Conservation (phyloP, 2,329 filamentous ascomycete genomes). For the Thelonectria olida region DNA sequence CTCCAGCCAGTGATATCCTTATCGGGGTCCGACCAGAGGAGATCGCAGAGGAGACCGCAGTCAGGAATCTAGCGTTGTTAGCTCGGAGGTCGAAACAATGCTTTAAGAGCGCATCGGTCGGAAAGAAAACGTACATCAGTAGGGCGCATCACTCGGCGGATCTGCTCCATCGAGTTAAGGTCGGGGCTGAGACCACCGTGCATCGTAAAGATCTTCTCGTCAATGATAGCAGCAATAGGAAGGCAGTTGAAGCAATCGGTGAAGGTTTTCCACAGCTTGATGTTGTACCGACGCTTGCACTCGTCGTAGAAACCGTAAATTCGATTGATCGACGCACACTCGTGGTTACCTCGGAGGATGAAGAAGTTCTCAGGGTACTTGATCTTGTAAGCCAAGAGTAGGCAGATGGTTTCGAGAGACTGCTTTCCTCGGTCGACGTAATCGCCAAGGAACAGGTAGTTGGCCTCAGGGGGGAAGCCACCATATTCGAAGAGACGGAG, state of each 20-base stretch:
- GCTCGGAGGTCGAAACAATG: slow-evolving; percentile 28
- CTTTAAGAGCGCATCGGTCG: slow-evolving; percentile 36
- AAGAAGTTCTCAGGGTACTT: slow-evolving; percentile 99
- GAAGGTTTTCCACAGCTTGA: slow-evolving; percentile 99
- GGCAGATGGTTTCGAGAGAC: slow-evolving; percentile 97
- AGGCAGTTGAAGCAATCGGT: slow-evolving; percentile 99
- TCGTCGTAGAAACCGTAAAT: slow-evolving; percentile 99
- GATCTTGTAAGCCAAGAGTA: slow-evolving; percentile 98
- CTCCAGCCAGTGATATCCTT: slow-evolving; percentile 99
- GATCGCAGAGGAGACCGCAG: slow-evolving; percentile 95
- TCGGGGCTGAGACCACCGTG: slow-evolving; percentile 97
- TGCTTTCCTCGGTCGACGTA: slow-evolving; percentile 99
- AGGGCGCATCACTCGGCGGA: slow-evolving; percentile 96
- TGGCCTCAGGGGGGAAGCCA: slow-evolving; percentile 96
- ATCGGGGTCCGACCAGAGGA: slow-evolving; percentile 98
- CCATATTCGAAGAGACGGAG: slow-evolving; percentile 98
- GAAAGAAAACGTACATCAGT: slow-evolving; percentile 85
- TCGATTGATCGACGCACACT: slow-evolving; percentile 98
- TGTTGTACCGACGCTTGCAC: slow-evolving; percentile 98
- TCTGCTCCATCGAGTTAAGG: slow-evolving; percentile 99
- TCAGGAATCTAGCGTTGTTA: slow-evolving; percentile 81
- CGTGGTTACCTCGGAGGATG: slow-evolving; percentile 97
- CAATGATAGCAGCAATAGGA: slow-evolving; percentile 97
- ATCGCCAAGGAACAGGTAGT: slow-evolving; percentile 99
- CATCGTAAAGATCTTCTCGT: slow-evolving; percentile 99